phyloP scores from a whole-genome alignment of 306 rosid genomes.

The Echinosophora koreensis region DNA sequence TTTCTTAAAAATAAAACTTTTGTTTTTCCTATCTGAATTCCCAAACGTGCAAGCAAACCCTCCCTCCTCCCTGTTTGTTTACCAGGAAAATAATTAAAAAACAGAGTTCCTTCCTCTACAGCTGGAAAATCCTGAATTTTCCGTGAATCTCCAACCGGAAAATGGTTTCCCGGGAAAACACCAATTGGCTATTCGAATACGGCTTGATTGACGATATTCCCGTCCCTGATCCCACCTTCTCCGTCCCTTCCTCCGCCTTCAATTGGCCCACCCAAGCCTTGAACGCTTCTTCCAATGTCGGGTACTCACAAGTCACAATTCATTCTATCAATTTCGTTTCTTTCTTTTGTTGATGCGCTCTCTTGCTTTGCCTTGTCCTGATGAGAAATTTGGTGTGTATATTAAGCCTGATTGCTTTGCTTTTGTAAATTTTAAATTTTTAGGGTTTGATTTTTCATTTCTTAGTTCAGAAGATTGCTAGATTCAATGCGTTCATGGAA shows the following conservation, averaged over 20 bases:
- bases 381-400: neutral
- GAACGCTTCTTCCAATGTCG: conserved; percentile 58
- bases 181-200: conserved; percentile 85
- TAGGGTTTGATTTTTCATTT: conserved; percentile 13
- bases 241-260: conserved; percentile 63
- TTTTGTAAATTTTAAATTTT: conserved; percentile 10
- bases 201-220: conserved; percentile 80
- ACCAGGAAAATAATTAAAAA: conserved; percentile 28
- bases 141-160: conserved; percentile 49
- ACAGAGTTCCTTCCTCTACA: neutral
- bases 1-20: too few species aligned
- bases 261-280: conserved; percentile 70
- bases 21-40: neutral
- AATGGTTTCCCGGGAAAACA: conserved; percentile 95
- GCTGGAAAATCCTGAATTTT: neutral
- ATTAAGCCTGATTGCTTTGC: neutral
- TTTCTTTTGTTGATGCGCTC: neutral
- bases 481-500: neutral
- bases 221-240: conserved; percentile 64
- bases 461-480: conserved; percentile 4
- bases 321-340: conserved; percentile 23
- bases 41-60: conserved; percentile 41
- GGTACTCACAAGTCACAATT: conserved; percentile 58
- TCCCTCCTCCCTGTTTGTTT: conserved; percentile 40
- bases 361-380: neutral